These are phyloP conservation scores for Malassezia cuniculi DNA, from an alignment of 1,284 basidiomycete species.

Conservation along the genomic window DNA sequence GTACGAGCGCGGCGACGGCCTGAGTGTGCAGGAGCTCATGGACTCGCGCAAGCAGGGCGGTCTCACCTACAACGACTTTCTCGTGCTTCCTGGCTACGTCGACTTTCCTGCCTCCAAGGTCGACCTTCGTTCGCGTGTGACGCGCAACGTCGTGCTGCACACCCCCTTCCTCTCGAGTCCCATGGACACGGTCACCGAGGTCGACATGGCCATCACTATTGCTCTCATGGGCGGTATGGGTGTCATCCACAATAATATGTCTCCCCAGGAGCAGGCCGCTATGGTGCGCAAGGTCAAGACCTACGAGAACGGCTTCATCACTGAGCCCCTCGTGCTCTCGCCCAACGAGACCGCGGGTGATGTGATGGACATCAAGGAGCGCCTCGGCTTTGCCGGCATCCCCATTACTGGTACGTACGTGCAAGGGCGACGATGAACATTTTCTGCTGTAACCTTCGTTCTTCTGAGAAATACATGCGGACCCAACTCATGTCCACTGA, in stretches of 20 bases:
- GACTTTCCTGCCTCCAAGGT: constrained; percentile 76
- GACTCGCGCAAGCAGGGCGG: constrained; percentile 77
- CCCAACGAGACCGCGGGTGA: constrained; percentile 68
- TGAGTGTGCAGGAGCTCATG: constrained; percentile 76
- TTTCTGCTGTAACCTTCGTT: constrained; percentile 64
- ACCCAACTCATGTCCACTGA: constrained; percentile 49
- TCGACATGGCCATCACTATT: constrained; percentile 73
- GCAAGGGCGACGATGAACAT: constrained; percentile 49
- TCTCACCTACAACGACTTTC: constrained; percentile 66
- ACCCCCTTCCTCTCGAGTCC: constrained; percentile 95
- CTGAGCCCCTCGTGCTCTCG: constrained; percentile 71
- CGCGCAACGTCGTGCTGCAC: constrained; percentile 80
- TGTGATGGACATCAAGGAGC: constrained; percentile 82
- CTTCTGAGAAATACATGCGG: constrained; percentile 70
- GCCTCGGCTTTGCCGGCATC: constrained; percentile 88
- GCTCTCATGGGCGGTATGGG: constrained; percentile 72
- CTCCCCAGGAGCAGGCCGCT: constrained; percentile 71
- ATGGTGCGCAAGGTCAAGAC: constrained; percentile 97
- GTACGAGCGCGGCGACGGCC: constrained; percentile 70
- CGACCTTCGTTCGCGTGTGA: constrained; percentile 70
- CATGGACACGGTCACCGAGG: constrained; percentile 99
- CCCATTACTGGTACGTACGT: constrained; percentile 75
- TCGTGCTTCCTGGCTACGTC: constrained; percentile 71
- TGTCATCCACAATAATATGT: constrained; percentile 96
- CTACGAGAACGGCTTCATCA: constrained; percentile 91